A percentile compares a stretch with the other conserved stretches of the same genome.
These are phyloP conservation scores for Fomitopsis palustris DNA, from an alignment of 1,284 basidiomycete genomes.

Conservation along the genomic window DNA sequence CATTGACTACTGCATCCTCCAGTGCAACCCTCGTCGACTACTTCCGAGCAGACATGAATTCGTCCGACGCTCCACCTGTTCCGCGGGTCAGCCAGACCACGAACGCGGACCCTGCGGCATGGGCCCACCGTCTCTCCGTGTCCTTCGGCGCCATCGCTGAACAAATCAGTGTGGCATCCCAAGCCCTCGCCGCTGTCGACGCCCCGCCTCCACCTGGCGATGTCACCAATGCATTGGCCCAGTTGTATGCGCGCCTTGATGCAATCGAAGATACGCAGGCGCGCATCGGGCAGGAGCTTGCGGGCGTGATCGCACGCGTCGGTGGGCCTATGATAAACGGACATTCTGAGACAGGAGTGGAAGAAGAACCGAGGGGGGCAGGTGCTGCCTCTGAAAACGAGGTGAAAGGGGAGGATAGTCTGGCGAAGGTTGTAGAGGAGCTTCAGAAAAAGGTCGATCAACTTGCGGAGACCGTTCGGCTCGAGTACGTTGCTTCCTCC, in stretches of 20 bases:
- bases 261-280: slow-evolving; percentile 29
- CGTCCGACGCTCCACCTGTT: not conserved
- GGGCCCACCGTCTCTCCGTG: slow-evolving; percentile 29
- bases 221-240: slow-evolving; percentile 8
- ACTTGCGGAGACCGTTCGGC: slow-evolving; percentile 27
- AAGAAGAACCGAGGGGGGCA: slow-evolving; percentile 10
- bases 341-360: not conserved
- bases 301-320: slow-evolving; percentile 24
- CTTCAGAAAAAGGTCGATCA: slow-evolving; percentile 32
- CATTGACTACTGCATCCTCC: slow-evolving; percentile 5
- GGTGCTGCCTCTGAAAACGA: slow-evolving; percentile 6
- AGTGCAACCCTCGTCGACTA: slow-evolving; percentile 5
- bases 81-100: not conserved
- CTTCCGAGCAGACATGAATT: not conserved
- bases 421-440: slow-evolving; percentile 23
- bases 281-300: slow-evolving; percentile 24
- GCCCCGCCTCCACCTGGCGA: slow-evolving; percentile 10
- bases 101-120: slow-evolving; percentile 1
- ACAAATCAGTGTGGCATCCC: slow-evolving; percentile 38
- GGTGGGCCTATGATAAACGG: slow-evolving; percentile 1
- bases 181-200: slow-evolving; percentile 31
- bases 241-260: slow-evolving; percentile 24
- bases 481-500: slow-evolving; percentile 29
- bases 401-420: slow-evolving; percentile 10
- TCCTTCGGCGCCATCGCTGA: slow-evolving; percentile 37